These are phyloP conservation scores for Polytrichum formosum DNA, from an alignment of 225 moss, liverwort and hornwort genomes.

Conservation along the genomic window DNA sequence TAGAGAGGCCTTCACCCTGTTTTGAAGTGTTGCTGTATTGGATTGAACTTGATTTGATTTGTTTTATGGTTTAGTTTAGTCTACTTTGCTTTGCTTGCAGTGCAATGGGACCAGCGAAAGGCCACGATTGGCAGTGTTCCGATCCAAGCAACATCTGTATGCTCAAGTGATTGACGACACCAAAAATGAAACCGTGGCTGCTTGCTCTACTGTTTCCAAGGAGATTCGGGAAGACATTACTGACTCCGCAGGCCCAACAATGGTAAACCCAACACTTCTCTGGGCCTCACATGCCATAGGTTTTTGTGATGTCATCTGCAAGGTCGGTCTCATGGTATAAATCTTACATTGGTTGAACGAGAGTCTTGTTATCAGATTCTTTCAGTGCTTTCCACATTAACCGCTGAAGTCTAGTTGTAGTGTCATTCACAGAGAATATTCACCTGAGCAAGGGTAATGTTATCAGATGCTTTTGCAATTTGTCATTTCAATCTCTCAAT, in stretches of 20 bases:
- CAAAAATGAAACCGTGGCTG: slow-evolving; percentile 41
- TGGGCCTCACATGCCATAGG: background rate
- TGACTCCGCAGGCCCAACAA: background rate
- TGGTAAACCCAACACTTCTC: background rate
- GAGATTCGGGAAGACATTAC: background rate
- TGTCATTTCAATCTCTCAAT: too few species aligned
- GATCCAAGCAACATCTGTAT: slow-evolving; percentile 61
- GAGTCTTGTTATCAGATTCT: too few species aligned
- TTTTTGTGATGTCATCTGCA: too few species aligned
- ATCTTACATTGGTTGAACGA: too few species aligned
- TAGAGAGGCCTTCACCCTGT: too few species aligned
- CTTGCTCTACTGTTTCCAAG: slow-evolving; percentile 12
- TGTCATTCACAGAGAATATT: background rate
- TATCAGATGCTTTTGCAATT: too few species aligned
- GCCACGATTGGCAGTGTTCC: slow-evolving; percentile 58
- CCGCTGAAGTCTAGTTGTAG: background rate
- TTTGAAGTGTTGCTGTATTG: too few species aligned
- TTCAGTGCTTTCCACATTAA: too few species aligned
- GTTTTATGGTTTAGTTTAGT: background rate
- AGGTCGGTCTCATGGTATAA: too few species aligned
- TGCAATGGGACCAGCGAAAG: slow-evolving; percentile 56
- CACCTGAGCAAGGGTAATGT: too few species aligned
- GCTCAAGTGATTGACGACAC: slow-evolving; percentile 63
- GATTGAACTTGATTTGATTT: too few species aligned
- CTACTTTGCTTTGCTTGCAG: slow-evolving; percentile 12